phyloP scores from a whole-genome alignment of 31 red algal genomes.

The Odonthalia washingtoniensis region DNA sequence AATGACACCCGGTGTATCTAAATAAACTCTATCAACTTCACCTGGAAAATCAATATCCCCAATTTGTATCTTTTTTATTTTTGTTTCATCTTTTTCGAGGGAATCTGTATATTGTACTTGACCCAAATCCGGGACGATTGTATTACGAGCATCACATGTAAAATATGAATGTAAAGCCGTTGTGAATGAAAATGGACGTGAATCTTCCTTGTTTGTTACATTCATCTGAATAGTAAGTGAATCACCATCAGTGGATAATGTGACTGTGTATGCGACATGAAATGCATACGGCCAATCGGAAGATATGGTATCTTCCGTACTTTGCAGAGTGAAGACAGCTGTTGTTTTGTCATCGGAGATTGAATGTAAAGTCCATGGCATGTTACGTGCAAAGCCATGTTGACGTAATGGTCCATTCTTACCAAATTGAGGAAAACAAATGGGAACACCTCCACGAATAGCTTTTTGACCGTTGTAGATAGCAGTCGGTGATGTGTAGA shows the following conservation, averaged over 20 bases:
- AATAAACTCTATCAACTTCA: constrained; percentile 87
- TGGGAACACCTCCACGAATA: constrained; percentile 93
- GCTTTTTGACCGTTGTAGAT: constrained; percentile 77
- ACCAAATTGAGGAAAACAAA: constrained; percentile 98
- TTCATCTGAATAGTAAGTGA: constrained; percentile 49
- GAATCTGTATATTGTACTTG: constrained; percentile 66
- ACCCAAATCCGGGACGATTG: constrained; percentile 42
- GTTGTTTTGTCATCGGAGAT: constrained; percentile 19
- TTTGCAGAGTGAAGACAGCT: constrained; percentile 38
- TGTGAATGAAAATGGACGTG: constrained; percentile 61
- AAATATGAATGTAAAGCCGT: constrained; percentile 91
- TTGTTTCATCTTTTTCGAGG: constrained; percentile 26
- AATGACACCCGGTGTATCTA: constrained; percentile 26
- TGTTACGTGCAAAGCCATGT: constrained; percentile 88
- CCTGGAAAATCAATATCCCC: constrained; percentile 58
- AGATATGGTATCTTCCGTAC: constrained; percentile 49
- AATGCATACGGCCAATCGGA: constrained; percentile 59
- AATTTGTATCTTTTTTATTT: constrained; percentile 29
- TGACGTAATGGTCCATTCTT: constrained; percentile 81
- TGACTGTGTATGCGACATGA: constrained; percentile 26
- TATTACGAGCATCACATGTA: constrained; percentile 46
- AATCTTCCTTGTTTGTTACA: constrained; percentile 45
- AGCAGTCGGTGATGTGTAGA: constrained; percentile 82
- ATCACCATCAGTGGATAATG: constrained; percentile 40
- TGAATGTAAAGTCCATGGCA: constrained; percentile 60